Conservation (phyloP, 345 rosid species). For the Populus pruinosa region DNA sequence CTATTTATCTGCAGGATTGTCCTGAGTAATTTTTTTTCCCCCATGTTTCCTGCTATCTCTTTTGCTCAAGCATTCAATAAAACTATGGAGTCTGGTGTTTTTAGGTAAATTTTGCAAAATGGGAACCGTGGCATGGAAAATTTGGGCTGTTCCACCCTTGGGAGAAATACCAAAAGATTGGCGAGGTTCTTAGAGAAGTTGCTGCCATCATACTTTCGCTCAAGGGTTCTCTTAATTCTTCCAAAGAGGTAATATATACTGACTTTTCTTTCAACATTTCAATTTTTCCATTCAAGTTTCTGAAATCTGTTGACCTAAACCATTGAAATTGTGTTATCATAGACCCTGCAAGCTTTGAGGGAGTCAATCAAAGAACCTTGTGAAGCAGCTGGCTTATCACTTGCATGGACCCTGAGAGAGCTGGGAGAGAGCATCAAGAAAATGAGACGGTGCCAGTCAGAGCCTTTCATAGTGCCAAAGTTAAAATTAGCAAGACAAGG, state of each 20-base stretch:
- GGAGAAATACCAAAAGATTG: conserved; percentile 58
- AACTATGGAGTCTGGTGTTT: not conserved
- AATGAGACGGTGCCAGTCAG: conserved; percentile 44
- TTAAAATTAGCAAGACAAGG: conserved; percentile 44
- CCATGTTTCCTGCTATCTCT: too few species aligned
- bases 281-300: not conserved
- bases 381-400: conserved; percentile 29
- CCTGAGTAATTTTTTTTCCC: too few species aligned
- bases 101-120: conserved; percentile 79
- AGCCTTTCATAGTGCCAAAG: conserved; percentile 26
- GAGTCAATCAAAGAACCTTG: conserved; percentile 44
- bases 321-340: not conserved
- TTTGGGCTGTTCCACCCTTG: conserved; percentile 79
- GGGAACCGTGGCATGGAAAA: conserved; percentile 95
- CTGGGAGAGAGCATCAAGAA: conserved; percentile 50
- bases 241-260: conserved; percentile 32
- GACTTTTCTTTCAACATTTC: not conserved
- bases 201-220: conserved; percentile 45
- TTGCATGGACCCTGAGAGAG: conserved; percentile 47
- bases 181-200: conserved; percentile 53
- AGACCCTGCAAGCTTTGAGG: conserved; percentile 24
- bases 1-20: too few species aligned
- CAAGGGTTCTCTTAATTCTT: conserved; percentile 31
- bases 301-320: too few species aligned
- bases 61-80: too few species aligned